A percentile compares a stretch with the other conserved stretches of the same genome.
Conservation (phyloP, 2,329 filamentous ascomycete genomes). For the Bretziella fagacearum region DNA sequence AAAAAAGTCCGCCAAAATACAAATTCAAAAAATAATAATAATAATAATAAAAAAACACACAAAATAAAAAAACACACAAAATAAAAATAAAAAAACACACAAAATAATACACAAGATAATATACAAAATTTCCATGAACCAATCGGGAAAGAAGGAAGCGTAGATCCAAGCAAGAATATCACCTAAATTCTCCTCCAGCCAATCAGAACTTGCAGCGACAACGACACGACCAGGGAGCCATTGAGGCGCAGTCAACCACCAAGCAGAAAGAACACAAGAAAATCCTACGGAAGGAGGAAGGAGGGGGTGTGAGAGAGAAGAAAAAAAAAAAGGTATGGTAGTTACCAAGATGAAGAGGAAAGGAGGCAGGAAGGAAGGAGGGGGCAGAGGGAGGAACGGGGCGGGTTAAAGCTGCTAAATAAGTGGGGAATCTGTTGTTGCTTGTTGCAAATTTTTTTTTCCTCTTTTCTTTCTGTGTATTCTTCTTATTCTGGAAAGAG, state of each 20-base stretch:
- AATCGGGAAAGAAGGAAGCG: neutral
- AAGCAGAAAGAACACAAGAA: conserved; percentile 4
- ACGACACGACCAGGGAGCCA: conserved; percentile 2
- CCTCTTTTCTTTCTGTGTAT: too few species aligned
- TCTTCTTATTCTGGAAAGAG: too few species aligned
- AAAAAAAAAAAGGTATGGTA: neutral
- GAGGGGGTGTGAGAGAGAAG: neutral
- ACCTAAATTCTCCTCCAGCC: neutral
- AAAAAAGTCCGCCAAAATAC: too few species aligned
- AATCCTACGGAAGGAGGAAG: neutral
- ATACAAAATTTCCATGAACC: neutral
- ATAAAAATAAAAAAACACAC: neutral
- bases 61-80: neutral
- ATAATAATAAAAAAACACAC: too few species aligned
- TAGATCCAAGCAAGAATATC: conserved; percentile 1
- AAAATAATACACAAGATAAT: neutral
- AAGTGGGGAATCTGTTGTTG: too few species aligned
- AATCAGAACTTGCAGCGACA: neutral
- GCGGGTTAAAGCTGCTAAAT: too few species aligned
- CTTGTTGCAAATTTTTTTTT: too few species aligned
- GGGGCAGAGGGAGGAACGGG: too few species aligned
- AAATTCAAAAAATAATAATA: too few species aligned
- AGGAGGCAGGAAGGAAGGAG: too few species aligned
- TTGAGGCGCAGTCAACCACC: conserved; percentile 8
- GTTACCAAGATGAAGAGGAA: too few species aligned